These are phyloP conservation scores for Suhomyces coccinellae DNA, from an alignment of 1,139 yeast genomes.

Conservation along the genomic window DNA sequence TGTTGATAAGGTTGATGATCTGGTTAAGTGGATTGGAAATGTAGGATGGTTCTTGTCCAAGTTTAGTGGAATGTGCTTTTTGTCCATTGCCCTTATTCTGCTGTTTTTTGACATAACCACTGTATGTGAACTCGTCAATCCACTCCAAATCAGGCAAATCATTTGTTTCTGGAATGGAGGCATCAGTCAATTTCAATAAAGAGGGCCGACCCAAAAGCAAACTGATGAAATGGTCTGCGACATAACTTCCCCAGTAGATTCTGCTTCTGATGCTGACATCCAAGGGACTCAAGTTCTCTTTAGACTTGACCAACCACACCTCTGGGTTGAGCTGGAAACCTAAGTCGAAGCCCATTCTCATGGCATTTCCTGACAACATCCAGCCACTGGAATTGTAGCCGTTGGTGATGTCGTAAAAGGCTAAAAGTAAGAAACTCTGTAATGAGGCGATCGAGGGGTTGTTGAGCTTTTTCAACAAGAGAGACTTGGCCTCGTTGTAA, in stretches of 20 bases:
- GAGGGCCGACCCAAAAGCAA: conserved; percentile 61
- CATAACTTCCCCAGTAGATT: conserved; percentile 67
- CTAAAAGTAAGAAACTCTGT: conserved; percentile 51
- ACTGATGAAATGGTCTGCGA: conserved; percentile 65
- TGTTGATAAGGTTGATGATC: conserved; percentile 49
- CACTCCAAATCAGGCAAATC: conserved; percentile 61
- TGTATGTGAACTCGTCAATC: conserved; percentile 50
- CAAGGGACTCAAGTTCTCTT: conserved; percentile 31
- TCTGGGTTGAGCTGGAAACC: conserved; percentile 65
- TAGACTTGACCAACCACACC: conserved; percentile 49
- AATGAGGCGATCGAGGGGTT: conserved; percentile 44
- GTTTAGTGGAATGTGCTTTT: not conserved
- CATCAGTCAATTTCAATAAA: conserved; percentile 54
- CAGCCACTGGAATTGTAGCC: conserved; percentile 61
- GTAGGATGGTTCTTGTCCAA: conserved; percentile 30
- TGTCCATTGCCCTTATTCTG: conserved; percentile 16
- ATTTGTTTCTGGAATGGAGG: conserved; percentile 61
- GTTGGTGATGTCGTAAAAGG: conserved; percentile 57
- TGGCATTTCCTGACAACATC: conserved; percentile 62
- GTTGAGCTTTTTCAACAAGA: conserved; percentile 42
- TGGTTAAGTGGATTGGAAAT: conserved; percentile 50
- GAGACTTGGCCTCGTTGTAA: conserved; percentile 47
- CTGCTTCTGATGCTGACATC: conserved; percentile 59
- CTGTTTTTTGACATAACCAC: conserved; percentile 17
- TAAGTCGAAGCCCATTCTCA: conserved; percentile 63